Evolutionary conservation across 345 rosid genomes (phyloP).

Genomic region (Corymbia maculata): DNA sequence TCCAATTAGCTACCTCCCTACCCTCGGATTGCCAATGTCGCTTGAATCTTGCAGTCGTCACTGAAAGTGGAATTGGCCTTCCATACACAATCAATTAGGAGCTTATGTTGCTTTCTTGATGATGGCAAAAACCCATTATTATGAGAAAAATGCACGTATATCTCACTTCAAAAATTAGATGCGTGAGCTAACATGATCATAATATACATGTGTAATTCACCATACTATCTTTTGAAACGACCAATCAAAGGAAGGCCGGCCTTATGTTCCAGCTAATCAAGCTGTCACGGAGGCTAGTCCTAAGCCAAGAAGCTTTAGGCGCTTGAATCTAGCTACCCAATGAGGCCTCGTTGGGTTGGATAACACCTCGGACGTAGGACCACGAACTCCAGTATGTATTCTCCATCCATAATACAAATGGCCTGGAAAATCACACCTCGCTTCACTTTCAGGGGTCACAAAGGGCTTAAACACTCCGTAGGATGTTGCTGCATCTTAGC

Average conservation of each 20-base stretch:
- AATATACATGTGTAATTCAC: no score
- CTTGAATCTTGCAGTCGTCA: no score
- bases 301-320: neutral
- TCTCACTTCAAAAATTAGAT: neutral
- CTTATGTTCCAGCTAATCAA: neutral
- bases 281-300: neutral
- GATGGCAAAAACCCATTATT: neutral
- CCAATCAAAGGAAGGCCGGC: neutral
- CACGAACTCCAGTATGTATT: neutral
- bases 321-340: neutral
- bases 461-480: neutral
- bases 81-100: neutral
- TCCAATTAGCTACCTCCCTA: no score
- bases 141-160: neutral
- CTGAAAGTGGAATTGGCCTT: neutral
- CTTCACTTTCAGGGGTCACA: neutral
- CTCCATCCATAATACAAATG: neutral
- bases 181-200: neutral
- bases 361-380: neutral
- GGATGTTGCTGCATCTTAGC: neutral
- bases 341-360: neutral
- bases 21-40: no score
- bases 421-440: neutral
- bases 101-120: neutral
- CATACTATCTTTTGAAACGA: no score